These are phyloP conservation scores for Hondaea fermentalgiana DNA, from an alignment of 108 stramenopile genomes.

Conservation along the genomic window DNA sequence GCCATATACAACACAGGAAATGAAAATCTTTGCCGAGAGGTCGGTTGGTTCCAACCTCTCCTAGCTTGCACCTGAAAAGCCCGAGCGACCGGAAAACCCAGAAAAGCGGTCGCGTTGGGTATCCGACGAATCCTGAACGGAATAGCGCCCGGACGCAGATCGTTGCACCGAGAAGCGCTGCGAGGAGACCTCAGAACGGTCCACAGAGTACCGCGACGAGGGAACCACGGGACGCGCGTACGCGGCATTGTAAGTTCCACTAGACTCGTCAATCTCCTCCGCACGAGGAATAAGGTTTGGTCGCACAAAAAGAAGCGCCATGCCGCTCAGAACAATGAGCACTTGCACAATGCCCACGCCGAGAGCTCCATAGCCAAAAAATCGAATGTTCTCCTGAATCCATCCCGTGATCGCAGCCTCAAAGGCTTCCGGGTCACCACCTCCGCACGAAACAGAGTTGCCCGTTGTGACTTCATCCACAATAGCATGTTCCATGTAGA, in stretches of 20 bases:
- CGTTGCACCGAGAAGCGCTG: background rate
- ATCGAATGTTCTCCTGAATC: background rate
- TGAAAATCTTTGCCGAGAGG: too few relatives aligned
- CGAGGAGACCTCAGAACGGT: background rate
- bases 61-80: too few relatives aligned
- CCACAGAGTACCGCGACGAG: background rate
- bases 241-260: background rate
- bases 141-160: background rate
- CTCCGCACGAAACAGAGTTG: background rate
- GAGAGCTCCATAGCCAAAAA: slow-evolving; percentile 1
- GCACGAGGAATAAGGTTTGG: background rate
- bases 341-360: slow-evolving; percentile 11
- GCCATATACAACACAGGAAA: background rate
- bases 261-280: background rate
- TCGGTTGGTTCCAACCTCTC: too few relatives aligned
- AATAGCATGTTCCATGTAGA: background rate
- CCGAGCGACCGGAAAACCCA: too few relatives aligned
- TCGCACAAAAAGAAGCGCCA: background rate
- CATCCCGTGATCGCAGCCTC: background rate
- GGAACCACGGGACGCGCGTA: background rate
- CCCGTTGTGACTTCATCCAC: background rate
- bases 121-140: background rate
- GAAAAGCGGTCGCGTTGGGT: too few relatives aligned
- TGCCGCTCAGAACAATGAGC: background rate
- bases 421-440: background rate